Base-by-base conservation (phyloP, 2,329 filamentous ascomycete species). In the Bipolaris victoriae region DNA sequence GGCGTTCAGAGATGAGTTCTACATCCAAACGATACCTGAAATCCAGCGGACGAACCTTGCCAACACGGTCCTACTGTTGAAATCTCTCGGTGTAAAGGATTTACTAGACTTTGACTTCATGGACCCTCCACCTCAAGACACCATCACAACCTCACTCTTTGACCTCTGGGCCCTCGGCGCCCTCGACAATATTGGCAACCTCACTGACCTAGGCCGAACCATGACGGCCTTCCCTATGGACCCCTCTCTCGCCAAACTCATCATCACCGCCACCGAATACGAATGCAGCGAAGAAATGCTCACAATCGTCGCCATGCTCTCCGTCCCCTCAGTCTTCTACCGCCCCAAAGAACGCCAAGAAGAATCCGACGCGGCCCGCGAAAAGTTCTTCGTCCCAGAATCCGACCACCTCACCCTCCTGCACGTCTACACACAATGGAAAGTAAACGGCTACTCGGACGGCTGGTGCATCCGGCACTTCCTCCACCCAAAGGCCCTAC, bases 201-300 rank as follows among this genome's bases (percentile, higher is more conserved):
- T 99, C 24, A 99, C 95, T 0, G 82, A 86, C 0, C 85, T 99
- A 1, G 95, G 95, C 29, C 87, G 86, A 43, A 93, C 90, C 66
- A 99, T 99, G 95, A 97, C 95, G 24, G 90, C 91, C 1, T 99
- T 98, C 70, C 95, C 95, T 0, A 99, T 99, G 94, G 95, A 99
- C 64, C 95, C 95, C 0, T 93, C 93, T 0, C 82, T 99, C 9
- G 92, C 94, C 7, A 99, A 99, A 77, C 86, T 99, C 11, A 85
- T 99, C 53, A 97, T 99, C 72, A 97, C 90, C 44, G 89, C 92
- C 0, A 90, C 90, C 52, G 88, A 93, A 62, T 97, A 97, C 74
- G 90, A 87, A 44, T 99, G 95, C 78, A 95, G 90, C 76, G 94
- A 98, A 78, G 95, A 99, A 77, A 97, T 99, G 90, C 86, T 97